Base-by-base conservation (phyloP, 306 rosid genomes). In the Prunus salicina region DNA sequence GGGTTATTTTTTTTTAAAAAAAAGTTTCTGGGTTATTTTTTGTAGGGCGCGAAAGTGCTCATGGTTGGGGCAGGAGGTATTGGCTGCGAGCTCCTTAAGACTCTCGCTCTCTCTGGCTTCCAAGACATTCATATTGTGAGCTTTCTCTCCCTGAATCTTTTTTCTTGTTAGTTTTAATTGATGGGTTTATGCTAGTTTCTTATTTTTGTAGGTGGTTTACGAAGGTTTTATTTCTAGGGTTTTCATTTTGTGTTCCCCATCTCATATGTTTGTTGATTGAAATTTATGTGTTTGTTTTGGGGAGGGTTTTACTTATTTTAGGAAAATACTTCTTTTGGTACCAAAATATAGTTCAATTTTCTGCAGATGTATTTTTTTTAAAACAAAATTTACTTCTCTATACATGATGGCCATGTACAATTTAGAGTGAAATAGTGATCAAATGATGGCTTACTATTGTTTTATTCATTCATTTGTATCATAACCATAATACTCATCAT, bases 11-110 rank as follows among this genome's bases (percentile, higher is more conserved):
- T 25, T 27, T 27, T 51, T 56, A 34, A 38, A 57, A 55, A 0
- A 16, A 30, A 64, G 15, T 25, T 18, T 64, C 16, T 64, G 69
- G 50, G 25, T 32, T 6, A 24, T 19, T 8, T 27, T 69, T 78
- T 82, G 22, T 76, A 92, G 99, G 93, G 87, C 72, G 87, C 98
- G 45, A 96, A 86, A 79, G 98, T 92, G 77, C 97, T 96, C 24
- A 92, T 96, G 98, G 99, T 96, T 65, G 99, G 99, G 24, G 99
- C 99, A 7, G 99, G 99, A 65, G 99, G 99, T 79, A 96, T 96
- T 80, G 99, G 99, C 46, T 96, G 99, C 82, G 99, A 96, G 87
- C 91, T 96, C 13, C 92, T 96, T 78, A 96, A 96, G 81, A 96
- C 98, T 66, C 92, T 96, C 43, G 97, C 96, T 28, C 99, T 96